Percentiles rank a stretch among this genome's conserved stretches.
These are phyloP conservation scores for Xerocomus spinulosus DNA, from an alignment of 768 basidiomycete species.

Conservation along the genomic window DNA sequence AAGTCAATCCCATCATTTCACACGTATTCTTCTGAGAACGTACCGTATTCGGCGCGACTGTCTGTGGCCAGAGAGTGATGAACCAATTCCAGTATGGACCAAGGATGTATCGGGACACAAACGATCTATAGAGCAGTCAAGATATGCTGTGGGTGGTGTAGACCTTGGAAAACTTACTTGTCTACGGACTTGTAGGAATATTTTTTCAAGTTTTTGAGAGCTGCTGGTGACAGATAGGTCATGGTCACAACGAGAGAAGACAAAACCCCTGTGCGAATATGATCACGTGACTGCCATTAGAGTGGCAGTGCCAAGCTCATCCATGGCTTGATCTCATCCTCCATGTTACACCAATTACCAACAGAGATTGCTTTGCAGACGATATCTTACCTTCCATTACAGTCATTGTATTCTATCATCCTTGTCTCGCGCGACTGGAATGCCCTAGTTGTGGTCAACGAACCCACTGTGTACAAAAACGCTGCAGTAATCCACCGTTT, in stretches of 20 bases:
- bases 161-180: conserved; percentile 47
- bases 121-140: conserved; percentile 47
- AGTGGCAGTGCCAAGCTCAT: neutral
- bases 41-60: conserved; percentile 87
- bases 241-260: conserved; percentile 32
- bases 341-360: conserved; percentile 46
- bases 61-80: conserved; percentile 80
- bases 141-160: neutral
- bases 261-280: neutral
- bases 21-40: conserved; percentile 22
- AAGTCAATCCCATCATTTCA: neutral
- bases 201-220: conserved; percentile 69
- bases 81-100: conserved; percentile 91
- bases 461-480: conserved; percentile 51
- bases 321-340: neutral
- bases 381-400: conserved; percentile 47
- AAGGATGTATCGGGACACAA: conserved; percentile 70
- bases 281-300: neutral
- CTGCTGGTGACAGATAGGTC: conserved; percentile 60
- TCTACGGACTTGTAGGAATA: conserved; percentile 82
- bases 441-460: conserved; percentile 43
- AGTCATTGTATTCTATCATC: conserved; percentile 34
- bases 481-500: conserved; percentile 52
- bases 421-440: conserved; percentile 46
- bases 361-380: conserved; percentile 52